Evolutionary conservation across 2,329 filamentous ascomycete genomes (phyloP).

Genomic region (Didymella sp.): DNA sequence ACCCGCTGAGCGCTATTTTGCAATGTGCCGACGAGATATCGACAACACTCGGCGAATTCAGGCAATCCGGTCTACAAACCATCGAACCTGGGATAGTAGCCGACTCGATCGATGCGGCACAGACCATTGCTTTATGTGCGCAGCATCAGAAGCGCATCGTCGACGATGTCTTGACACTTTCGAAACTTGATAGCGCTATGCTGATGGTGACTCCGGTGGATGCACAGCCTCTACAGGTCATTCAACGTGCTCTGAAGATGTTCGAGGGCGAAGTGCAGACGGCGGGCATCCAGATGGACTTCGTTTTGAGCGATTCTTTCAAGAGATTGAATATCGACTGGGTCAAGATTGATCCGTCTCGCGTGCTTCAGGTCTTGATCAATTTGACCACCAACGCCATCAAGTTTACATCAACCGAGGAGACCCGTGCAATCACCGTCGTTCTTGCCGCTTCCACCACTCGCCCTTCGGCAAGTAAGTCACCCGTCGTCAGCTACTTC

Average conservation of each 20-base stretch:
- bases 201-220: constrained; percentile 74
- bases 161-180: constrained; percentile 56
- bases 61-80: constrained; percentile 56
- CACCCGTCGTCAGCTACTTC: constrained; percentile 65
- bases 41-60: constrained; percentile 57
- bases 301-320: constrained; percentile 69
- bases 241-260: constrained; percentile 75
- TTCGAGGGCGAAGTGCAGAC: constrained; percentile 77
- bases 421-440: constrained; percentile 69
- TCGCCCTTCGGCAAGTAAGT: constrained; percentile 55
- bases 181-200: constrained; percentile 75
- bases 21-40: constrained; percentile 79
- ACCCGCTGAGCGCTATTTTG: constrained; percentile 75
- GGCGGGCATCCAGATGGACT: constrained; percentile 70
- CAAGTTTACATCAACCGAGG: constrained; percentile 76
- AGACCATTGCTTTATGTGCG: constrained; percentile 79
- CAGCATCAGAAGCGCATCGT: constrained; percentile 74
- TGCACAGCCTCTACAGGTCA: constrained; percentile 70
- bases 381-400: constrained; percentile 82
- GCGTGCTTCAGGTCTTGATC: constrained; percentile 79
- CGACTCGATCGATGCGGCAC: constrained; percentile 73
- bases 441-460: constrained; percentile 68
- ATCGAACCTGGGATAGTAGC: constrained; percentile 58
- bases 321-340: constrained; percentile 65
- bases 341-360: constrained; percentile 75